Evolutionary conservation across 2,329 filamentous ascomycete species (phyloP), one percentile per base, ranked within the genome.

Genomic region (Tolypocladium inflatum): DNA sequence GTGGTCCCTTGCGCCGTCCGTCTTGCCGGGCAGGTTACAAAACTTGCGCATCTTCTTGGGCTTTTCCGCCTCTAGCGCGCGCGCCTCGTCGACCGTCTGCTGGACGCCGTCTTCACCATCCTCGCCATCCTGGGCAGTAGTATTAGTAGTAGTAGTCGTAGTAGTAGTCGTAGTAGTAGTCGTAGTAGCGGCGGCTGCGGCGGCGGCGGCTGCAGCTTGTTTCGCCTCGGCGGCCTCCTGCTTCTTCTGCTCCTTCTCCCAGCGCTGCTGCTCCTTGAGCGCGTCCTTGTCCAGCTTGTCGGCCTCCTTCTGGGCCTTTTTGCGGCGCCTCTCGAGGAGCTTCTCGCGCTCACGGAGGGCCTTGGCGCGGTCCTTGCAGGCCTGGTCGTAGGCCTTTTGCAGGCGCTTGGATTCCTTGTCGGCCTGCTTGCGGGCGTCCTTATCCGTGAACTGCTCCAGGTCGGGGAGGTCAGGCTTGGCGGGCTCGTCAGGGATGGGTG

Each of bases 31-130:
- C 3, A 93, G 73, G 64, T 86, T 84, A 73, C 91, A 94, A 71
- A 97, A 96, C 66, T 89, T 93, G 59, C 84, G 82, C 55, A 88
- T 79, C 64, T 86, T 87, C 64, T 72, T 74, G 17, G 70, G 66
- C 60, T 73, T 72, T 7, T 33, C 48, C 48, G 48, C 19, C 26
- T 51, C 17, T 17, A 9, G 9, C 4, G 26, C 17, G 6, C 19
- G 8, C 15, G 8, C 30, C 17, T 33, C 17, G 8, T 51, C 48
- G 26, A 51, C 17, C 17, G 8, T n/a, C 17, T 4, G 9, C 19
- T 35, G 48, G 26, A 33, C 17, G 48, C 26, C 23, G 26, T 35
- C 26, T 8, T 51, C 30, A 19, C 17, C 26, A 33, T n/a, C 17
- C 17, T n/a, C 26, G 26, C 48, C 17, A 11, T 33, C 26, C 15